These are phyloP conservation scores for Talaromyces sp. DNA, from an alignment of 2,329 filamentous ascomycete genomes.

Conservation along the genomic window DNA sequence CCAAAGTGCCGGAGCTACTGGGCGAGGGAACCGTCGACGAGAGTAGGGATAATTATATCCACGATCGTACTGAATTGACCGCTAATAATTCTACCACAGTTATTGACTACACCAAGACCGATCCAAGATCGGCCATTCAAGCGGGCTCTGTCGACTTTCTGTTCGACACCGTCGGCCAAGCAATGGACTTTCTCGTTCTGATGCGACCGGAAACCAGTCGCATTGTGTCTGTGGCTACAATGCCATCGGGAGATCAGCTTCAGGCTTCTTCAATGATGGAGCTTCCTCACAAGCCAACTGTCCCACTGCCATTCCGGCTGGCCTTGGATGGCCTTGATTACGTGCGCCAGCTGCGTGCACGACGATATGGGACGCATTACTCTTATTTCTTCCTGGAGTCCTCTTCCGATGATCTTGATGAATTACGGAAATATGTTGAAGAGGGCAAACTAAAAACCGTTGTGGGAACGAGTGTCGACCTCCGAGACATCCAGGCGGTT, in stretches of 20 bases:
- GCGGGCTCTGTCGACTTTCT: conserved; percentile 46
- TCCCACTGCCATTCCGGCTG: conserved; percentile 23
- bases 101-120: conserved; percentile 46
- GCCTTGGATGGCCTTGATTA: conserved; percentile 28
- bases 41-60: conserved; percentile 10
- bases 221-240: conserved; percentile 29
- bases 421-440: conserved; percentile 37
- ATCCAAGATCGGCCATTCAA: conserved; percentile 34
- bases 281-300: conserved; percentile 18
- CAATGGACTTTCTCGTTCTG: conserved; percentile 40
- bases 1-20: conserved; percentile 38
- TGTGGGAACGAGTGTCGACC: conserved; percentile 33
- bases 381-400: conserved; percentile 40
- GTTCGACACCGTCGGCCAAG: conserved; percentile 43
- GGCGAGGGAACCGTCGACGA: conserved; percentile 45
- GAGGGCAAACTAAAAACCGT: conserved; percentile 42
- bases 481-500: conserved; percentile 41
- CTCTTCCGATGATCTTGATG: conserved; percentile 37
- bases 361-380: conserved; percentile 41
- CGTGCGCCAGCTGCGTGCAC: conserved; percentile 38
- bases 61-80: not conserved
- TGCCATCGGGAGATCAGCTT: conserved; percentile 30
- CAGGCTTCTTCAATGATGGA: conserved; percentile 25
- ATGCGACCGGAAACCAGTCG: conserved; percentile 30
- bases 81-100: conserved; percentile 18